A percentile compares a stretch with the other conserved stretches of the same genome.
These are phyloP conservation scores for Escovopsis sp. DNA, from an alignment of 2,329 filamentous ascomycete genomes.

Conservation along the genomic window DNA sequence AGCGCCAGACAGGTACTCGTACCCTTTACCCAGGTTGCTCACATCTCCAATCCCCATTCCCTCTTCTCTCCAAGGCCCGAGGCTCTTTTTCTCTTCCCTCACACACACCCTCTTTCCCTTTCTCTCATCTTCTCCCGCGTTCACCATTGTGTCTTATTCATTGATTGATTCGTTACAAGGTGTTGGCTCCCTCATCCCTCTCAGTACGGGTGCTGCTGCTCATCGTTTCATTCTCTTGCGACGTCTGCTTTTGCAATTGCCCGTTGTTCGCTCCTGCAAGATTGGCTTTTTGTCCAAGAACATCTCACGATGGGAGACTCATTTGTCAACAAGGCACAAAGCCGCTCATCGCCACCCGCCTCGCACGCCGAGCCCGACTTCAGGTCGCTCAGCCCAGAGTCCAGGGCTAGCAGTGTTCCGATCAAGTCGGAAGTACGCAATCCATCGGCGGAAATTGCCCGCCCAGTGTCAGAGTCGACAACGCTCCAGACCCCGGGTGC, in stretches of 20 bases:
- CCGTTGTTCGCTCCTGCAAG: not conserved
- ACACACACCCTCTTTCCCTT: not conserved
- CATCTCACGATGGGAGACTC: constrained; percentile 1
- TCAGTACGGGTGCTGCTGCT: not conserved
- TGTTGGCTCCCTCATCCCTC: not conserved
- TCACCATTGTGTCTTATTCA: no score
- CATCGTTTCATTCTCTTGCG: not conserved
- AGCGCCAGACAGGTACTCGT: not conserved
- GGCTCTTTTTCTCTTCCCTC: not conserved
- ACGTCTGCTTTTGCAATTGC: not conserved
- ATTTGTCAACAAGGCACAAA: constrained; percentile 2
- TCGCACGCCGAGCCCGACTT: not conserved
- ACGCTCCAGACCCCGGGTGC: not conserved
- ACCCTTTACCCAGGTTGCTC: not conserved
- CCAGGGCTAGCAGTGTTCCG: not conserved
- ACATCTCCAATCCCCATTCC: not conserved
- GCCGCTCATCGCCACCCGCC: constrained; percentile 2
- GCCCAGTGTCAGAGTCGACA: not conserved
- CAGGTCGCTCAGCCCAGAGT: not conserved
- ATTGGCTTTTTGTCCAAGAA: not conserved
- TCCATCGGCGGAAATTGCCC: not conserved
- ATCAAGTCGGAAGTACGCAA: not conserved
- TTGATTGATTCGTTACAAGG: not conserved
- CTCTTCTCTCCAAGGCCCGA: not conserved
- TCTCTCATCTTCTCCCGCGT: not conserved